A percentile compares a stretch with the other conserved stretches of the same genome.
Conservation (phyloP, 352 stramenopile species). For the Phytophthora hibernalis region DNA sequence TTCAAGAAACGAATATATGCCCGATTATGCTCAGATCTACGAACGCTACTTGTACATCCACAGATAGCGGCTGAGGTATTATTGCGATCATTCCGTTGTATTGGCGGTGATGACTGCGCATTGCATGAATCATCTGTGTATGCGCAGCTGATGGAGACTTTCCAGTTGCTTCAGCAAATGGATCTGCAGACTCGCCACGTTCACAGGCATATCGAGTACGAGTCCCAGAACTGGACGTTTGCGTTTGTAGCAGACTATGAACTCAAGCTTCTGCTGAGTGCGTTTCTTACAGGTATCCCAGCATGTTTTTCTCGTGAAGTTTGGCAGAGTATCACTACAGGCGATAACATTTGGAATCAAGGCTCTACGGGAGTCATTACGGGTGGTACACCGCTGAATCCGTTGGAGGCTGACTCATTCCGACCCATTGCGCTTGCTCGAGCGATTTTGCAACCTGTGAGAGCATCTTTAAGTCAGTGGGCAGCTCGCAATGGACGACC, state of each 20-base stretch:
- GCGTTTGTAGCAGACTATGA: constrained; percentile 88
- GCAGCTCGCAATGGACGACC: constrained; percentile 46
- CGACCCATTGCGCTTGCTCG: constrained; percentile 44
- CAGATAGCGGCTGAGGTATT: constrained; percentile 64
- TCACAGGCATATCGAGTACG: constrained; percentile 80
- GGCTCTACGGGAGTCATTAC: constrained; percentile 30
- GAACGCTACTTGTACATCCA: constrained; percentile 77
- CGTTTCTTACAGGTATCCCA: constrained; percentile 68
- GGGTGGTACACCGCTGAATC: constrained; percentile 34
- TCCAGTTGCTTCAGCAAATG: constrained; percentile 81
- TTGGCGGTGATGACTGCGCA: constrained; percentile 35
- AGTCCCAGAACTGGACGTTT: constrained; percentile 86
- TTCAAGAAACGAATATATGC: constrained; percentile 86
- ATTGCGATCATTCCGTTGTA: constrained; percentile 59
- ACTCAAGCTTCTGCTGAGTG: constrained; percentile 74
- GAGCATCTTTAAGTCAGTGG: constrained; percentile 42
- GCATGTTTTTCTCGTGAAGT: constrained; percentile 56
- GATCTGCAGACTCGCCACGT: constrained; percentile 77
- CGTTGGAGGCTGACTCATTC: constrained; percentile 38
- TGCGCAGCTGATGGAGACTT: constrained; percentile 60
- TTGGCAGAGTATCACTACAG: constrained; percentile 30
- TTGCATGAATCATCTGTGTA: constrained; percentile 58
- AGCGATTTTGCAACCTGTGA: constrained; percentile 56
- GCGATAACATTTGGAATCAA: constrained; percentile 32
- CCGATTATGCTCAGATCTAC: constrained; percentile 81